A percentile compares a stretch with the other conserved stretches of the same genome.
These are phyloP conservation scores for Yarrowia sp. DNA, from an alignment of 805 yeast genomes.

Conservation along the genomic window DNA sequence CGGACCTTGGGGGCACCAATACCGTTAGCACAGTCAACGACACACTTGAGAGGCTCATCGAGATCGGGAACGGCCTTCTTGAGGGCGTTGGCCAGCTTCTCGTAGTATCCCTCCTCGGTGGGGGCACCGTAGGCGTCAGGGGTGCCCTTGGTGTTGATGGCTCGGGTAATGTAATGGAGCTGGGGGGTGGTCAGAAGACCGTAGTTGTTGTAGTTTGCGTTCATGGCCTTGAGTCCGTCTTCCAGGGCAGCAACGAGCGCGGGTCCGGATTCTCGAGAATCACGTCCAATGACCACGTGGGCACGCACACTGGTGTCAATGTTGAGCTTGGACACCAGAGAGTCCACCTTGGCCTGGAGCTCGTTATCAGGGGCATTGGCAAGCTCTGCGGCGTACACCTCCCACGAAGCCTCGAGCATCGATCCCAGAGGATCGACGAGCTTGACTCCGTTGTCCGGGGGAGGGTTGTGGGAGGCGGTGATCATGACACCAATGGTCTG, in stretches of 20 bases:
- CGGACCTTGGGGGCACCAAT: conserved; percentile 83
- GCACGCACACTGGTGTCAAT: conserved; percentile 58
- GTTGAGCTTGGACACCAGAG: conserved; percentile 53
- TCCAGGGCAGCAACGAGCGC: conserved; percentile 63
- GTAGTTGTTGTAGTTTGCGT: conserved; percentile 59
- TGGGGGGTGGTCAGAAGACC: conserved; percentile 92
- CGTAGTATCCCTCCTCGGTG: conserved; percentile 72
- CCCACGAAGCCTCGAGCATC: conserved; percentile 89
- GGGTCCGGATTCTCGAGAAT: conserved; percentile 87
- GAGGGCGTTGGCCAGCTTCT: conserved; percentile 64
- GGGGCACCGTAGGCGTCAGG: conserved; percentile 62
- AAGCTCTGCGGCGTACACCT: conserved; percentile 73
- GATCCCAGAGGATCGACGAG: conserved; percentile 93
- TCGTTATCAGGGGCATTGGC: conserved; percentile 71
- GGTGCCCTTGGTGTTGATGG: conserved; percentile 63
- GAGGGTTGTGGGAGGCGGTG: conserved; percentile 54
- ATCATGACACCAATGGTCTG: conserved; percentile 67
- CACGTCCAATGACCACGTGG: conserved; percentile 75
- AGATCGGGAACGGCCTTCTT: conserved; percentile 52
- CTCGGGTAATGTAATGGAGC: conserved; percentile 82
- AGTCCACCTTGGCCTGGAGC: conserved; percentile 53
- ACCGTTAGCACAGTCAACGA: conserved; percentile 95
- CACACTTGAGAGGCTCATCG: conserved; percentile 55
- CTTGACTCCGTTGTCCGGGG: conserved; percentile 88
- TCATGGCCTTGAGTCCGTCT: conserved; percentile 63